phyloP scores from a whole-genome alignment of 1,139 yeast species.

The Yamadazyma spencermartinsiae region DNA sequence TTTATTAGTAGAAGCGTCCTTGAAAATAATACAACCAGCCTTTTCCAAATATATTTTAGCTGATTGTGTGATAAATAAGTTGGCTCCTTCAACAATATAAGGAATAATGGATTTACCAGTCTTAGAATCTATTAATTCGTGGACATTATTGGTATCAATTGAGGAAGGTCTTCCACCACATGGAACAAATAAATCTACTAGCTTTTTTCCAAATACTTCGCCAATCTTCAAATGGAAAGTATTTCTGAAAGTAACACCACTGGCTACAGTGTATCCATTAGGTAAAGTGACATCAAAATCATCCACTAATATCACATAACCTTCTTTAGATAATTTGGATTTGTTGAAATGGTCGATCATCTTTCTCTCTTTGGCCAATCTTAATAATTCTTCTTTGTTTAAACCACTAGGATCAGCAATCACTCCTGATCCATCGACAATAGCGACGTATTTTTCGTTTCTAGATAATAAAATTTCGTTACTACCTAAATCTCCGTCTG shows the following conservation, averaged over 20 bases:
- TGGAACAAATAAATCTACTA: slow-evolving; percentile 85
- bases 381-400: slow-evolving; percentile 71
- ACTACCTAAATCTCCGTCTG: slow-evolving; percentile 97
- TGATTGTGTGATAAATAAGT: slow-evolving; percentile 89
- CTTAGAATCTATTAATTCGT: slow-evolving; percentile 65
- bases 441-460: slow-evolving; percentile 79
- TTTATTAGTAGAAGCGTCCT: slow-evolving; percentile 96
- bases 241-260: slow-evolving; percentile 93
- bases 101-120: slow-evolving; percentile 81
- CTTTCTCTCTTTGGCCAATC: slow-evolving; percentile 75
- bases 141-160: slow-evolving; percentile 83
- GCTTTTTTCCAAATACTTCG: slow-evolving; percentile 59
- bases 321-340: slow-evolving; percentile 65
- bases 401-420: slow-evolving; percentile 89
- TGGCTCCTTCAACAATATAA: slow-evolving; percentile 96
- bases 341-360: slow-evolving; percentile 74
- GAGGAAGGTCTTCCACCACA: slow-evolving; percentile 99
- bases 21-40: slow-evolving; percentile 84
- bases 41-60: slow-evolving; percentile 85
- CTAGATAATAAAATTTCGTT: slow-evolving; percentile 87
- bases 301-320: slow-evolving; percentile 84
- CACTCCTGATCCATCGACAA: slow-evolving; percentile 96
- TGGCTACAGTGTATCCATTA: slow-evolving; percentile 68
- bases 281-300: slow-evolving; percentile 82
- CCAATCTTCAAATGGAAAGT: slow-evolving; percentile 78